These are phyloP conservation scores for Hyphopichia burtonii DNA, from an alignment of 1,139 yeast genomes.

Conservation along the genomic window DNA sequence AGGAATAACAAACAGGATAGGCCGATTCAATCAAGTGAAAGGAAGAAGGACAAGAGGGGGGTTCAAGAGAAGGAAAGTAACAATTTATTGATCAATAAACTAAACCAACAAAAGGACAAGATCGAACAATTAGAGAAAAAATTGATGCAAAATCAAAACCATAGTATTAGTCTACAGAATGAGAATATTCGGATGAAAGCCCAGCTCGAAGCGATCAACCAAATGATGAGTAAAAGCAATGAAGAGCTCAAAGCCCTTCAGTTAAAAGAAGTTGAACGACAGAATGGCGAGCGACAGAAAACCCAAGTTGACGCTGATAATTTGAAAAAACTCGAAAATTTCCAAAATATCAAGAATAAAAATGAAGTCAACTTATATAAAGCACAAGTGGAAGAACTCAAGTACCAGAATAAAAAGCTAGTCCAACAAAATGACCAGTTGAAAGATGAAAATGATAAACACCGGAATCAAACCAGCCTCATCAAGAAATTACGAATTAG, in stretches of 20 bases:
- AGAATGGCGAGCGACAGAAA: background rate
- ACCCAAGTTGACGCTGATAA: background rate
- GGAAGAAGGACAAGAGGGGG: background rate
- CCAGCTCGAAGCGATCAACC: background rate
- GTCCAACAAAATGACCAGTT: background rate
- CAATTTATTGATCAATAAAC: conserved; percentile 9
- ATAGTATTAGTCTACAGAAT: conserved; percentile 4
- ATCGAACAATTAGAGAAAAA: conserved; percentile 6
- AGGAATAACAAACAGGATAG: background rate
- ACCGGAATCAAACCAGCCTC: background rate
- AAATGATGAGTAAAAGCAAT: background rate
- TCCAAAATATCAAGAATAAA: background rate
- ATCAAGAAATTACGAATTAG: background rate
- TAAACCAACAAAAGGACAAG: conserved; percentile 8
- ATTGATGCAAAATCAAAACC: conserved; percentile 1
- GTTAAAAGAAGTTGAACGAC: background rate
- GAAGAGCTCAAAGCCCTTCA: background rate
- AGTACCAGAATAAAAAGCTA: background rate
- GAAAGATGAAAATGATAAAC: background rate
- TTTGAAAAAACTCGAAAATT: background rate
- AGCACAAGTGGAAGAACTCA: background rate
- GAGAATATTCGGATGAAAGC: background rate
- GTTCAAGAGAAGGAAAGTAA: conserved; percentile 1
- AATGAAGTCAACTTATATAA: background rate
- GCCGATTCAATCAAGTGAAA: too few relatives aligned